phyloP scores from a whole-genome alignment of 2,329 filamentous ascomycete species.

The Mariannaea elegans region DNA sequence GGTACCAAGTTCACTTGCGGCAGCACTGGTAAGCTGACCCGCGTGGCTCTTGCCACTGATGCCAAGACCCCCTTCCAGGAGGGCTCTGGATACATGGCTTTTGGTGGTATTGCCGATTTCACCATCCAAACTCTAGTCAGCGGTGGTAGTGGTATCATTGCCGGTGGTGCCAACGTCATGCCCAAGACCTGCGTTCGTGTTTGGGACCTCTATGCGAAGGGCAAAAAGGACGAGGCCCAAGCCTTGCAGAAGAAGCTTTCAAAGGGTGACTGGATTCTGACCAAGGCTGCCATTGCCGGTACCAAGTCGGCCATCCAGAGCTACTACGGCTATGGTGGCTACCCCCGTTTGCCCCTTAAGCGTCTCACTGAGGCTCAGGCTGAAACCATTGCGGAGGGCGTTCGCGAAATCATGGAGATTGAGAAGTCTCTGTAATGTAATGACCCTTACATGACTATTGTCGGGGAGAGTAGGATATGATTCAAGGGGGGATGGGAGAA shows the following conservation, averaged over 20 bases:
- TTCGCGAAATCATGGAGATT: conserved; percentile 71
- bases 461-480: background rate
- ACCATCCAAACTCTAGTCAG: conserved; percentile 82
- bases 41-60: conserved; percentile 76
- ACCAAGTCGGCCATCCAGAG: conserved; percentile 84
- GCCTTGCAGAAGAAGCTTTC: conserved; percentile 80
- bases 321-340: conserved; percentile 84
- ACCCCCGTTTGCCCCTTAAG: conserved; percentile 77
- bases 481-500: background rate
- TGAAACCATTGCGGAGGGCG: conserved; percentile 62
- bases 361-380: conserved; percentile 67
- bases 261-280: conserved; percentile 83
- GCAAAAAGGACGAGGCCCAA: conserved; percentile 78
- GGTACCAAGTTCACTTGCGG: conserved; percentile 94
- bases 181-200: conserved; percentile 83
- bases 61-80: conserved; percentile 71
- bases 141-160: conserved; percentile 85
- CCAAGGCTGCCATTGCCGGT: conserved; percentile 84
- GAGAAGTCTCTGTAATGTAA: conserved; percentile 60
- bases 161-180: conserved; percentile 85
- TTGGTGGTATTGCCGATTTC: conserved; percentile 89
- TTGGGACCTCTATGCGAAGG: conserved; percentile 78
- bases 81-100: conserved; percentile 80
- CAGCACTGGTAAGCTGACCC: conserved; percentile 88
- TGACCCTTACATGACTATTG: background rate